These are phyloP conservation scores for Musa itinerans DNA, from an alignment of 176 grass and related monocot genomes.

Conservation along the genomic window DNA sequence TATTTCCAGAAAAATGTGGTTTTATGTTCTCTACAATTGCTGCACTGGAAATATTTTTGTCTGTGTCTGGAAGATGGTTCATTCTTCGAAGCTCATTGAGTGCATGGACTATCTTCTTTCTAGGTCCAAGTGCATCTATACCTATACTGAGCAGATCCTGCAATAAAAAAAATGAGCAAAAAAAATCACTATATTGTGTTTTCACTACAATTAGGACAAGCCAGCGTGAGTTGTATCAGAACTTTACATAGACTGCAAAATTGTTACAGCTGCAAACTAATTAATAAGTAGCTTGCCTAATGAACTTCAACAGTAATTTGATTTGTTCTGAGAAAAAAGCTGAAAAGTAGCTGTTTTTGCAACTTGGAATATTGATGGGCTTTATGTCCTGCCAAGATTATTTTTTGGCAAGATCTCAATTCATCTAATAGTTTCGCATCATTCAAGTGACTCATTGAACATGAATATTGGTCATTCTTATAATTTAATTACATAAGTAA, in stretches of 20 bases:
- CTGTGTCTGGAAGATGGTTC: slow-evolving; percentile 33
- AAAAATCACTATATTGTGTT: not conserved
- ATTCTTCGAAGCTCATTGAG: slow-evolving; percentile 53
- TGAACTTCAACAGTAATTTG: not conserved
- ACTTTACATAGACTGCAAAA: not conserved
- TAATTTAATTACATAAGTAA: not conserved
- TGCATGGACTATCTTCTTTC: slow-evolving; percentile 72
- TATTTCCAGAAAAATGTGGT: slow-evolving; percentile 48
- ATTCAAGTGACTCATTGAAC: not conserved
- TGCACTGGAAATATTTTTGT: slow-evolving; percentile 33
- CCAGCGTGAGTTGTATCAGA: not conserved
- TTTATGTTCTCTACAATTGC: slow-evolving; percentile 35
- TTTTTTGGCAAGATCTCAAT: not conserved
- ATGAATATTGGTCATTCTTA: not conserved
- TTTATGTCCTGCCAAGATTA: not conserved
- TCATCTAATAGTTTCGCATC: not conserved
- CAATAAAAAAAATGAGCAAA: slow-evolving; percentile 20
- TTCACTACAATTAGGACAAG: not conserved
- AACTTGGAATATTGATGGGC: too few relatives aligned
- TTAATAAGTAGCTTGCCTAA: not conserved
- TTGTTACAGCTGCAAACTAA: not conserved
- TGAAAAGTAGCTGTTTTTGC: not conserved
- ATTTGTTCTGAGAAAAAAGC: not conserved
- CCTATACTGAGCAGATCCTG: slow-evolving; percentile 85
- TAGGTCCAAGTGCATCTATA: slow-evolving; percentile 70